Evolutionary conservation across 2,329 filamentous ascomycete genomes (phyloP).

Genomic region (Nothophaeocryptopus gaeumannii): DNA sequence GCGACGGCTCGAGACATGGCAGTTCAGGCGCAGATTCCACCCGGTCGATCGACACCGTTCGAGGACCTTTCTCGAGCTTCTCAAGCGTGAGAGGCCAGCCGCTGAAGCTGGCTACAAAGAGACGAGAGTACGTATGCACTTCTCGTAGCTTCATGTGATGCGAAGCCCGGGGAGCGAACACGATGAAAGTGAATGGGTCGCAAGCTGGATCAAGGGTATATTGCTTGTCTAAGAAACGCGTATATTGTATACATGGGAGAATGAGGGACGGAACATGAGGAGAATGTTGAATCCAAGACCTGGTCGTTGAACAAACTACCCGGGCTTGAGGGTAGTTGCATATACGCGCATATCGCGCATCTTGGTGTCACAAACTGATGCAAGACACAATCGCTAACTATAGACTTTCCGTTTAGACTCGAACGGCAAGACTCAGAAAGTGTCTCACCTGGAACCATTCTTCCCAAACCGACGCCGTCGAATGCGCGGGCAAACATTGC

Average conservation of each 20-base stretch:
- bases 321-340: conserved; percentile 5
- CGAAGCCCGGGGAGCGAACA: not conserved
- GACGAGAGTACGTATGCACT: conserved; percentile 41
- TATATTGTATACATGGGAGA: not conserved
- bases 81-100: conserved; percentile 20
- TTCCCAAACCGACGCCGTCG: conserved; percentile 39
- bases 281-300: too few species aligned
- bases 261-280: too few species aligned
- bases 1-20: conserved; percentile 60
- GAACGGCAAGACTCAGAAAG: conserved; percentile 44
- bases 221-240: not conserved
- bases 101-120: conserved; percentile 44
- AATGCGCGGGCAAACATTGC: conserved; percentile 49
- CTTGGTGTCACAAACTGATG: conserved; percentile 30
- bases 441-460: conserved; percentile 40
- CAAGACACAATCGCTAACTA: conserved; percentile 28
- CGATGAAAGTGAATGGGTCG: not conserved
- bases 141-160: conserved; percentile 1
- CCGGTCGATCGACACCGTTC: conserved; percentile 64
- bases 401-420: conserved; percentile 34
- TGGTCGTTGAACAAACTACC: too few species aligned
- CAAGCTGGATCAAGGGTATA: too few species aligned
- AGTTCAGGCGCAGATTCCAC: conserved; percentile 64
- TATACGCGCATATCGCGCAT: conserved; percentile 2
- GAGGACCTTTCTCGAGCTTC: conserved; percentile 43